Evolutionary conservation across 768 basidiomycete species (phyloP).

Genomic region (Tulasnella calospora): DNA sequence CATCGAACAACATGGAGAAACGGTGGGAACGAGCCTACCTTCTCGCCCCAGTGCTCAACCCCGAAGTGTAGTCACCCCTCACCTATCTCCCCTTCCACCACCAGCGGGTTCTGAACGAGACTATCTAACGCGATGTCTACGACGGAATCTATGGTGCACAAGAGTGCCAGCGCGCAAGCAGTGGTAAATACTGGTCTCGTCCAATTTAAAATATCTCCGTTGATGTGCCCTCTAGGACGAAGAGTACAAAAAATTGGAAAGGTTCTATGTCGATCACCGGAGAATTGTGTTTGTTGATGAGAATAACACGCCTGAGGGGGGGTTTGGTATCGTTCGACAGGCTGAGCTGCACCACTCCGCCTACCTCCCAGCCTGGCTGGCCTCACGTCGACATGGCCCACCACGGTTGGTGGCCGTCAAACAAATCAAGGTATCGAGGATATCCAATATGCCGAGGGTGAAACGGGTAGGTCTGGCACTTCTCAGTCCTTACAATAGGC

Average conservation of each 20-base stretch:
- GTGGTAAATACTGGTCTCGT: neutral
- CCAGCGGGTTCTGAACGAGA: no score
- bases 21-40: no score
- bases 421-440: neutral
- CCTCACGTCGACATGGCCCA: neutral
- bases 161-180: neutral
- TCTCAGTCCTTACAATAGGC: neutral
- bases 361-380: neutral
- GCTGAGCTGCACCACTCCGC: neutral
- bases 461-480: neutral
- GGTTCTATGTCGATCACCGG: neutral
- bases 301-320: neutral
- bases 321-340: neutral
- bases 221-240: neutral
- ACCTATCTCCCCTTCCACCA: no score
- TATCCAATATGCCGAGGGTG: neutral
- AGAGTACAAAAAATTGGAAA: neutral
- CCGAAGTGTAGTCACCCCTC: no score
- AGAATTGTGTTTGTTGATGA: neutral
- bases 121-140: neutral
- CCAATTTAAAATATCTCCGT: neutral
- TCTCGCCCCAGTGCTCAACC: no score
- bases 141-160: neutral
- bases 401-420: neutral
- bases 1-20: no score